phyloP scores from a whole-genome alignment of 371 early-diverging fungal species.

The Syncephalastrum contaminatum region DNA sequence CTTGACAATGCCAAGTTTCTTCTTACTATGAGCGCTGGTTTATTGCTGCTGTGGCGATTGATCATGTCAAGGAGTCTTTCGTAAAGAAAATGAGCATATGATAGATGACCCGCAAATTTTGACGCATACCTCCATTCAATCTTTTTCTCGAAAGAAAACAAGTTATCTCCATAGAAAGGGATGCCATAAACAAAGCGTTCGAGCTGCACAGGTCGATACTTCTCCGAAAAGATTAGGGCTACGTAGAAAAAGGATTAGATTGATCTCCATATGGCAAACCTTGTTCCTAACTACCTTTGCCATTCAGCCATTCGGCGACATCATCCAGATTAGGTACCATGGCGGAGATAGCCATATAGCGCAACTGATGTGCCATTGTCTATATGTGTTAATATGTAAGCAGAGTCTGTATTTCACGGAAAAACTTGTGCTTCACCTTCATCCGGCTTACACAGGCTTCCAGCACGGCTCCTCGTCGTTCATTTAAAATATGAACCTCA shows the following conservation, averaged over 20 bases:
- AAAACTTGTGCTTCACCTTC: slow-evolving; percentile 23
- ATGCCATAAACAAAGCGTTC: slow-evolving; percentile 63
- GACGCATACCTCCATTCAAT: slow-evolving; percentile 61
- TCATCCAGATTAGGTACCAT: slow-evolving; percentile 87
- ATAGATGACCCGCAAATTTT: not conserved
- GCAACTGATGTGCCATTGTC: slow-evolving; percentile 26
- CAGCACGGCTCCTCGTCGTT: slow-evolving; percentile 48
- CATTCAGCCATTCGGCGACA: slow-evolving; percentile 70
- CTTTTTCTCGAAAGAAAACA: slow-evolving; percentile 65
- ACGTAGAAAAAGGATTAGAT: slow-evolving; percentile 6
- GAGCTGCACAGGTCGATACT: slow-evolving; percentile 77
- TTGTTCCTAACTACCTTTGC: slow-evolving; percentile 28
- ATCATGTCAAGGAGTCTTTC: slow-evolving; percentile 64
- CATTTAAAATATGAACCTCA: slow-evolving; percentile 56
- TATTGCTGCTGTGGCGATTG: slow-evolving; percentile 46
- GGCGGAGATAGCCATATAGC: slow-evolving; percentile 77
- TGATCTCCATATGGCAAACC: not conserved
- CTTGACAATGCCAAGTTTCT: not conserved
- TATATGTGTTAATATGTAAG: slow-evolving; percentile 13
- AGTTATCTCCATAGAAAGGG: slow-evolving; percentile 32
- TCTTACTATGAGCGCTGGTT: slow-evolving; percentile 68
- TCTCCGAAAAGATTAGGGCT: slow-evolving; percentile 65
- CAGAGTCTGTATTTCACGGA: no score
- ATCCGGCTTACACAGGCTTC: slow-evolving; percentile 56
- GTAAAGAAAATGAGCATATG: not conserved